A percentile compares a stretch with the other conserved stretches of the same genome.
Evolutionary conservation across 2,329 filamentous ascomycete genomes (phyloP).

Genomic region (Claviceps paspali): DNA sequence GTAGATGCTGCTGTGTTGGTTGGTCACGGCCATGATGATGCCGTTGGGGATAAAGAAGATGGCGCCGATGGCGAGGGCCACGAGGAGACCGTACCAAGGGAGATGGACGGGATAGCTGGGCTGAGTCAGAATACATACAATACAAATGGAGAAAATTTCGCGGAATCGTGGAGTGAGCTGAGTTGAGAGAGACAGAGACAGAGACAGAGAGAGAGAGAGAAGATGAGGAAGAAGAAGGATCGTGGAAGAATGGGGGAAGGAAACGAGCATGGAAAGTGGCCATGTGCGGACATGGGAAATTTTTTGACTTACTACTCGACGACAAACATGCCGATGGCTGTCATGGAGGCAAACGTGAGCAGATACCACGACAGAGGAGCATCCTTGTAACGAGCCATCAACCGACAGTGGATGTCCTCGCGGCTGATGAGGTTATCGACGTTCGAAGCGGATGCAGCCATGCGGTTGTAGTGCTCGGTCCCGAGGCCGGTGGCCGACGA

Average conservation of each 20-base stretch:
- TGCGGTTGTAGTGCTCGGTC: constrained; percentile 9
- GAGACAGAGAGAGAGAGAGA: background rate
- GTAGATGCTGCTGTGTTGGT: constrained; percentile 76
- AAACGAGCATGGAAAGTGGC: background rate
- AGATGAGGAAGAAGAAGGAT: constrained; percentile 3
- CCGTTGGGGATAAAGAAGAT: constrained; percentile 81
- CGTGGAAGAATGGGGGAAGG: background rate
- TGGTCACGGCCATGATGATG: constrained; percentile 86
- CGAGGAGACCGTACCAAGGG: constrained; percentile 72
- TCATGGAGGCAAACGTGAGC: constrained; percentile 59
- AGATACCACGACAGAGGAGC: constrained; percentile 74
- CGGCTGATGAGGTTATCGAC: constrained; percentile 44
- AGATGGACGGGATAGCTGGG: constrained; percentile 60
- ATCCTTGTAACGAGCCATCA: constrained; percentile 73
- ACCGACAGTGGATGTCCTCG: constrained; percentile 70
- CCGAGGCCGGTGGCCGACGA: constrained; percentile 9
- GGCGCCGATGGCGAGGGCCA: constrained; percentile 63
- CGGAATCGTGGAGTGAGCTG: too few relatives aligned
- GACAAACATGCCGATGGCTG: constrained; percentile 64
- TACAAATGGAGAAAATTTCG: background rate
- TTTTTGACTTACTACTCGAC: constrained; percentile 69
- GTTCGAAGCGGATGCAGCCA: constrained; percentile 23
- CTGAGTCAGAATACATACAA: background rate
- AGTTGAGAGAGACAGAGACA: background rate
- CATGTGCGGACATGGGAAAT: too few relatives aligned